Evolutionary conservation across 805 yeast species (phyloP).

Genomic region (Metschnikowia colocasiae): DNA sequence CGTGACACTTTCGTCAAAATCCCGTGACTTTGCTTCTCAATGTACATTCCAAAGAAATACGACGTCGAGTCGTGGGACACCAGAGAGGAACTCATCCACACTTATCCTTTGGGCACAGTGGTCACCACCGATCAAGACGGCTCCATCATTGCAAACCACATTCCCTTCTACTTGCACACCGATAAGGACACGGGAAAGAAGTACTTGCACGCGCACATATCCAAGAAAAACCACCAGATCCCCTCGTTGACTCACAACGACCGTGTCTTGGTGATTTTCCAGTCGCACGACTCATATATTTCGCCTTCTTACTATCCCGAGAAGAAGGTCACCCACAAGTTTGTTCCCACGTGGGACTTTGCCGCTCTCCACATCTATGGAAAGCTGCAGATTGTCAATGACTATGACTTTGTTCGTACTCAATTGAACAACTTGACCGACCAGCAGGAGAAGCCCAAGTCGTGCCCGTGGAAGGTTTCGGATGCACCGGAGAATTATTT

Average conservation of each 20-base stretch:
- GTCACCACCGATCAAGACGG: constrained; percentile 39
- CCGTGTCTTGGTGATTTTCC: constrained; percentile 50
- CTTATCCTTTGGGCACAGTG: constrained; percentile 52
- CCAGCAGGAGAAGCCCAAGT: constrained; percentile 44
- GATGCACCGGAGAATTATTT: constrained; percentile 55
- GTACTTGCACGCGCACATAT: constrained; percentile 51
- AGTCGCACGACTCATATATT: constrained; percentile 49
- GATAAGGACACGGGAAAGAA: constrained; percentile 35
- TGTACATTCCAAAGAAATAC: constrained; percentile 39
- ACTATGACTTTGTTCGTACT: constrained; percentile 40
- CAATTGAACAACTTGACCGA: constrained; percentile 45
- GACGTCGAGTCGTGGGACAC: constrained; percentile 31
- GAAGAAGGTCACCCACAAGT: constrained; percentile 53
- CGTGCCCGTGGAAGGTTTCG: constrained; percentile 48
- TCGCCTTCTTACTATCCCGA: constrained; percentile 58
- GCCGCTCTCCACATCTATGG: constrained; percentile 57
- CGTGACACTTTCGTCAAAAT: background rate
- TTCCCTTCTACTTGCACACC: constrained; percentile 48
- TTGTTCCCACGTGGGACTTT: constrained; percentile 71
- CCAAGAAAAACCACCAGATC: constrained; percentile 49
- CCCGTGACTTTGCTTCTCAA: constrained; percentile 7
- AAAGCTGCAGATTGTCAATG: constrained; percentile 42
- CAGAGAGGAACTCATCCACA: constrained; percentile 40
- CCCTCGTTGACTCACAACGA: constrained; percentile 36
- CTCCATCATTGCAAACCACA: constrained; percentile 49